Evolutionary conservation across 495 filamentous ascomycete species (phyloP), one percentile per base, ranked within the genome.

Genomic region (Hyaloscypha finlandica): DNA sequence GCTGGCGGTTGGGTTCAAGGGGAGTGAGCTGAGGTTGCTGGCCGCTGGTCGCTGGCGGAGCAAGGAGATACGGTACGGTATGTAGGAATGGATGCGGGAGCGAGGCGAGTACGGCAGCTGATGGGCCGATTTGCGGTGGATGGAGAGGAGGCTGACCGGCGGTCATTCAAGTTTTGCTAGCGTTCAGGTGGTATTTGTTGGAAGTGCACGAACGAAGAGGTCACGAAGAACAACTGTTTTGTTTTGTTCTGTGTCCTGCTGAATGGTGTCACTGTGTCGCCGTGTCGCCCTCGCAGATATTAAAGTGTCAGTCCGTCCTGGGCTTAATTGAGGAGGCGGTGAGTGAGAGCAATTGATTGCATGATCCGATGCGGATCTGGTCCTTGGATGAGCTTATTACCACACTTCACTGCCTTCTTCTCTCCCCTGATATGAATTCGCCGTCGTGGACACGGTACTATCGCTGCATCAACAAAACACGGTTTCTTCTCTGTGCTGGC

Each of bases 1-100:
- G 56, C 56, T 59, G 30, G 56, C 19, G 20, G 55, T 58, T 32
- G 55, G 55, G 6, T 58, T 58, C 55, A 58, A 58, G 20, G 55
- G 55, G 12, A 37, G 16, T 11, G 32, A n/a, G 19, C 30, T 59
- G 42, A 48, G 42, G 35, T 37, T 12, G 35, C 35, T 37, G 8
- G 35, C 3, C 12, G 8, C 8, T 12, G 35, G 35, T 6, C 30
- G 22, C 29, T 57, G 54, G 30, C 51, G 8, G 19, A 20, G 51
- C 19, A 53, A 53, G 19, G 54, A 6, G 25, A 25, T 25, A 25
- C 25, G 25, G 25, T 25, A 25, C 25, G 25, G 6, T 29, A 37
- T 37, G 35, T 37, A 37, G 56, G 3, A 1, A 37, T 59, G 32
- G 19, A 32, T 32, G 56, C 6, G 32, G 8, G 32, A 19, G 25